Percentiles rank a stretch among this genome's conserved stretches.
Conservation (phyloP, 2,329 filamentous ascomycete genomes). For the Claviceps sp. region DNA sequence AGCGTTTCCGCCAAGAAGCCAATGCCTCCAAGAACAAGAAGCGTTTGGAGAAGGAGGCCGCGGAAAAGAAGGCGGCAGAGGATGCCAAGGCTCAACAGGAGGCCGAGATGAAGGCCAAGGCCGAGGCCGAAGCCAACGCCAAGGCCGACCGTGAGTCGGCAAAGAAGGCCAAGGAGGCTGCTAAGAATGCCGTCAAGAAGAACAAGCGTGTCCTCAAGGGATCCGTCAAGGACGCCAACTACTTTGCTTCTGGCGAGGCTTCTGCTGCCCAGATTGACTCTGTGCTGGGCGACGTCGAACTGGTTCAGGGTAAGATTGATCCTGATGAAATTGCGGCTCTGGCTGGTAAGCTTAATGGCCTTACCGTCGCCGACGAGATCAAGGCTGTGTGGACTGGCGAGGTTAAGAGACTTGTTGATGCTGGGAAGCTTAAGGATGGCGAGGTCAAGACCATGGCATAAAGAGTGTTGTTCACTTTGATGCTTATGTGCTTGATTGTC, state of each 20-base stretch:
- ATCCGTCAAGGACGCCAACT: constrained; percentile 94
- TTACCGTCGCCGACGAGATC: constrained; percentile 72
- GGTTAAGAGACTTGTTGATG: constrained; percentile 61
- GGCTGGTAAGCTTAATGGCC: constrained; percentile 63
- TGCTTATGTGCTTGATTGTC: background rate
- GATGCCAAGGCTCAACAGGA: constrained; percentile 74
- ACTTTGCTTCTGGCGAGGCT: constrained; percentile 65
- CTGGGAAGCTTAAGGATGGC: constrained; percentile 75
- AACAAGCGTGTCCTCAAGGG: constrained; percentile 96
- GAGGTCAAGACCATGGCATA: constrained; percentile 56
- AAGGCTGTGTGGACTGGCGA: constrained; percentile 72
- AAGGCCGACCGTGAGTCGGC: constrained; percentile 70
- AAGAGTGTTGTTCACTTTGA: background rate
- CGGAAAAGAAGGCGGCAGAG: constrained; percentile 74
- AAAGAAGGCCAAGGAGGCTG: constrained; percentile 97
- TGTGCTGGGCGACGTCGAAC: constrained; percentile 74
- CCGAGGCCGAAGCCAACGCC: constrained; percentile 74
- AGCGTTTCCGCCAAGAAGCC: constrained; percentile 87
- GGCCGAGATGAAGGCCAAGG: constrained; percentile 64
- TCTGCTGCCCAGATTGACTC: constrained; percentile 67
- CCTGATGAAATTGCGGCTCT: constrained; percentile 78
- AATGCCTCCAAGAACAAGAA: constrained; percentile 96
- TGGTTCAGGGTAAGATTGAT: constrained; percentile 77
- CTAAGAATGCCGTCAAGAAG: constrained; percentile 99
- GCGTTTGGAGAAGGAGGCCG: constrained; percentile 77